Conservation (phyloP, 2,329 filamentous ascomycete species). For the Rhexocercosporidium sp. region DNA sequence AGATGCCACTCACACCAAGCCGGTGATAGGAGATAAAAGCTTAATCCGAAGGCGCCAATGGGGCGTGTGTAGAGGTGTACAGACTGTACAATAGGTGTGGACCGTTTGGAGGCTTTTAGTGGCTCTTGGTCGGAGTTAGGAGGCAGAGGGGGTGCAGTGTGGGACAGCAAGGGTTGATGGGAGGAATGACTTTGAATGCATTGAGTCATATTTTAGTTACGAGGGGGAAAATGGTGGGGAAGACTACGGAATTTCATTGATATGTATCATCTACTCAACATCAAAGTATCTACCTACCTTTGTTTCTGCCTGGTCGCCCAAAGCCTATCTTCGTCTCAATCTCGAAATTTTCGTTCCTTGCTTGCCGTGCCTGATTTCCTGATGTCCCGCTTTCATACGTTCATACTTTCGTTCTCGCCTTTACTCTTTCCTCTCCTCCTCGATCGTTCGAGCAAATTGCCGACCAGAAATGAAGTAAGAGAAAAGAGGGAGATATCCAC, state of each 20-base stretch:
- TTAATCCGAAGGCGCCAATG: too few relatives aligned
- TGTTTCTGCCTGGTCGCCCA: neutral
- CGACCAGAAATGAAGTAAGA: conserved; percentile 2
- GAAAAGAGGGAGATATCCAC: conserved; percentile 6
- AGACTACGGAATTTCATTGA: conserved; percentile 18
- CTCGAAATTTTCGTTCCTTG: neutral
- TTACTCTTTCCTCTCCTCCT: neutral
- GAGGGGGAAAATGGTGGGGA: too few relatives aligned
- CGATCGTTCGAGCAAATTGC: neutral
- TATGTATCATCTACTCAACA: conserved; percentile 26
- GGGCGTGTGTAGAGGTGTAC: too few relatives aligned
- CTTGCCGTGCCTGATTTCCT: neutral
- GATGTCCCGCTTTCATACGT: neutral
- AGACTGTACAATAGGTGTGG: too few relatives aligned
- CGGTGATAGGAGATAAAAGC: too few relatives aligned
- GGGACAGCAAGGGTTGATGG: too few relatives aligned
- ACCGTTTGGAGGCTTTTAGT: too few relatives aligned
- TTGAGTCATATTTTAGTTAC: too few relatives aligned
- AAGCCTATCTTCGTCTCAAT: conserved; percentile 6
- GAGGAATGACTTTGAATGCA: too few relatives aligned
- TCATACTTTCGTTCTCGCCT: neutral
- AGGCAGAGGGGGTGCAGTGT: too few relatives aligned
- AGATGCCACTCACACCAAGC: too few relatives aligned
- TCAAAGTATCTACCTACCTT: conserved; percentile 15
- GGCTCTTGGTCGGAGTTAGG: too few relatives aligned